Percentiles rank a stretch among this genome's conserved stretches.
phyloP scores from a whole-genome alignment of 176 grass and related monocot species.

The Poa pratensis region DNA sequence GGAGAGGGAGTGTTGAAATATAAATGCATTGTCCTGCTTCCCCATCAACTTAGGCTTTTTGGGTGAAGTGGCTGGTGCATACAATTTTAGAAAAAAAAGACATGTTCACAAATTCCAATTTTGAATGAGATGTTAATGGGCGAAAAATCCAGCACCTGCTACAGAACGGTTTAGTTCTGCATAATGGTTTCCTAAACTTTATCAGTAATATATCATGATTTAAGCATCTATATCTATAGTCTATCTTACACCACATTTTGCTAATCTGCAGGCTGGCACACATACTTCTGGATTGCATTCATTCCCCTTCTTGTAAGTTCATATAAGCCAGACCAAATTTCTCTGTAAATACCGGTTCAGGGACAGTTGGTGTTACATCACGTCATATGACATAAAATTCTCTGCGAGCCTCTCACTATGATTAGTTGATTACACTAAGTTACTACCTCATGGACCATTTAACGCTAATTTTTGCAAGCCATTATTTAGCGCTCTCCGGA shows the following conservation, averaged over 20 bases:
- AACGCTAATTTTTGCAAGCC: neutral
- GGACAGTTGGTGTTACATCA: neutral
- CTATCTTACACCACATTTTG: constrained; percentile 11
- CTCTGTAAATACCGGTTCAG: neutral
- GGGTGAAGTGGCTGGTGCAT: no score
- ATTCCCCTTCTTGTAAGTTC: constrained; percentile 87
- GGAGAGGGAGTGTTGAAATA: no score
- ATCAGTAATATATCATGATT: constrained; percentile 20
- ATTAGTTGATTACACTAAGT: neutral
- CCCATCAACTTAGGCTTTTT: no score
- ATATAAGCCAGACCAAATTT: neutral
- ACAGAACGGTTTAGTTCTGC: neutral
- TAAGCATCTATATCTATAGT: neutral
- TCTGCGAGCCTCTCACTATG: constrained; percentile 10
- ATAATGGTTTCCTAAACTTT: neutral
- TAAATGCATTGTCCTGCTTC: no score
- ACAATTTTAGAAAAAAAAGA: neutral
- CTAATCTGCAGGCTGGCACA: constrained; percentile 87
- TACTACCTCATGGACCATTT: neutral
- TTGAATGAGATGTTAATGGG: neutral
- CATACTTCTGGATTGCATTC: constrained; percentile 96
- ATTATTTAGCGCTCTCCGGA: neutral
- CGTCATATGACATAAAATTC: neutral
- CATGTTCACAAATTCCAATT: neutral
- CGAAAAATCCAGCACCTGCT: neutral